Evolutionary conservation across 2,329 filamentous ascomycete species (phyloP), one percentile per base, ranked within the genome.

Genomic region (Phyllosticta citriasiana): DNA sequence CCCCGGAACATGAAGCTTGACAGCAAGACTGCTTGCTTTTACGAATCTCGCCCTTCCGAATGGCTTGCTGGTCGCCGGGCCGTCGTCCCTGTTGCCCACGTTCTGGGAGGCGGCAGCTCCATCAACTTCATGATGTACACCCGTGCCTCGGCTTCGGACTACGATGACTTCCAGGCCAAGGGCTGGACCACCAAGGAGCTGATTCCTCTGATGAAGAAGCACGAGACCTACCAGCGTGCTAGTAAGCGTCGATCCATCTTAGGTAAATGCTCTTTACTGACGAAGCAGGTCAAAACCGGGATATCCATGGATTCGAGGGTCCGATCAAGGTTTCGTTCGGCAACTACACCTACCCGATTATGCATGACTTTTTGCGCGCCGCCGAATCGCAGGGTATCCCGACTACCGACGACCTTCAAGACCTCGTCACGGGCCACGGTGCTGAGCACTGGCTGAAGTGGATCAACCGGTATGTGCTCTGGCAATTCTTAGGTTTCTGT

Each of bases 111-210:
- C 25, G 86, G 86, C 9, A 88, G 85, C 2, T 88, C 84, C 7
- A 89, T 91, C 74, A 91, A 91, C 74, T 90, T 90, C 68, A 87
- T 90, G 84, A 88, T 88, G 85, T 88, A 88, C 76, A 88, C 86
- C 22, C 81, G 86, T 66, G 86, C 86, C 24, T 88, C 84, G 1
- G 85, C 84, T 6, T 88, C 85, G 0, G 86, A 89, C 72, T 89
- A 89, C 64, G 88, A 91, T 68, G 88, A 90, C 74, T 91, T 89
- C 74, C 86, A 90, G 68, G 83, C 87, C 59, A 86, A 89, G 71
- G 88, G 88, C n/a, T 91, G 88, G 88, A 84, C 81, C 8, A 90
- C 88, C 3, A 82, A 90, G 71, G 87, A 91, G 64, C 80, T 91
- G 4, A 75, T 91, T 4, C 88, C 88, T 0, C 78, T 91, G 22